phyloP scores from a whole-genome alignment of 345 rosid species.

The Linum usitatissimum region DNA sequence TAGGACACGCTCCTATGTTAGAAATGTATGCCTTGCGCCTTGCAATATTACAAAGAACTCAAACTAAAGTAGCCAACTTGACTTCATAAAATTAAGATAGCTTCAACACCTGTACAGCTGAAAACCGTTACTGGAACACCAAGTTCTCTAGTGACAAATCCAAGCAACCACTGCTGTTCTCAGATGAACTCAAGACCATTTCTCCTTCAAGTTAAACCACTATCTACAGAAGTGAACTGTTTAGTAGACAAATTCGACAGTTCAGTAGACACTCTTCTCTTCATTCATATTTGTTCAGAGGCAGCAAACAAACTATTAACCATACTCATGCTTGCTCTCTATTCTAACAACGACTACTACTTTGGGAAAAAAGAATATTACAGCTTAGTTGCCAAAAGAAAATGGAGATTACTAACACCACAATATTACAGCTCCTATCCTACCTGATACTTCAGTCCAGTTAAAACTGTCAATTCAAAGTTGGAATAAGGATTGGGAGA shows the following conservation, averaged over 20 bases:
- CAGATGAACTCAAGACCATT: not conserved
- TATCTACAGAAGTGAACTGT: too few relatives aligned
- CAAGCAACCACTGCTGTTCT: not conserved
- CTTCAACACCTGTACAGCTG: not conserved
- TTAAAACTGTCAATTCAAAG: not conserved
- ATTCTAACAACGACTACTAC: not conserved
- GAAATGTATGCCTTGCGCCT: not conserved
- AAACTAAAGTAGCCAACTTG: not conserved
- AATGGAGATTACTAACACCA: not conserved
- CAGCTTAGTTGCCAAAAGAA: not conserved
- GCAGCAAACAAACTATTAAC: not conserved
- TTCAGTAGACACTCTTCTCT: too few relatives aligned
- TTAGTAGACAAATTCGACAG: too few relatives aligned
- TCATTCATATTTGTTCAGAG: too few relatives aligned
- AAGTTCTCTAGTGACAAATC: not conserved
- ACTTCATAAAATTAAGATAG: not conserved
- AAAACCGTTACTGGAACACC: not conserved
- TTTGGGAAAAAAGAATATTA: too few relatives aligned
- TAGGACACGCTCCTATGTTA: not conserved
- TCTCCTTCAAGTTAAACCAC: not conserved
- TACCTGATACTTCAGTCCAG: not conserved
- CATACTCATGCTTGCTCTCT: not conserved
- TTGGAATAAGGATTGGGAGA: not conserved
- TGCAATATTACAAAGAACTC: slow-evolving; percentile 4
- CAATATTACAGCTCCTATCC: not conserved